Base-by-base conservation (phyloP, 805 yeast species). In the Candida corydali region DNA sequence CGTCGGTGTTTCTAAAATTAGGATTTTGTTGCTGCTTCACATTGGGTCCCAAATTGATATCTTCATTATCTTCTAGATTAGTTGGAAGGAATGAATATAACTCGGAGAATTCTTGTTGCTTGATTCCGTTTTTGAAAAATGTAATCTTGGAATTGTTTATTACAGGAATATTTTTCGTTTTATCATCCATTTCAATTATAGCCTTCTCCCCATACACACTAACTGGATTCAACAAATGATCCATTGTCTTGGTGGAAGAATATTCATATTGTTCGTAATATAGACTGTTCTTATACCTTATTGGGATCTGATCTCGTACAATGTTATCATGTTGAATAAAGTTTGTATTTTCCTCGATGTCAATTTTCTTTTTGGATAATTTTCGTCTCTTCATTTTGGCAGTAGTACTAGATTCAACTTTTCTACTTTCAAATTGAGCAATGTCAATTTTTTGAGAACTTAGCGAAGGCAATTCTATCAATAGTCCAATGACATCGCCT, bases 261-360 rank as follows among this genome's bases (percentile, higher is more conserved):
- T 84, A 86, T 55, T 93, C 97, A 41, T 78, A 81, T 49, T 82
- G 86, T 55, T 93, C 99, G 54, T 80, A 88, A 60, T 77, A 88
- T 18, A 86, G 61, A 32, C 81, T 80, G 39, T 75, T 80, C 51
- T 82, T 85, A 60, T 83, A 87, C 47, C 83, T 73, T 34, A 93
- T 85, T 1, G 97, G 96, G 35, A 85, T 81, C 50, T 91, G 87
- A 50, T 88, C 97, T 38, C 98, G 71, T 2, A 75, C 58, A 11
- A 84, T 65, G 46, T 82, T 81, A 14, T 46, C 56, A 42, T 50
- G 31, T 5, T 35, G 45, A 28, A 48, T 51, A 34, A 56, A 50
- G 16, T 43, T 35, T 29, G 31, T 41, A 26, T 51, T 46, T 31
- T 49, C 49, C 22, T 39, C 29, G 12, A 45, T 33, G 16, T 43